Evolutionary conservation across 139 green algal species (phyloP).

Genomic region (Chlorella sp.): DNA sequence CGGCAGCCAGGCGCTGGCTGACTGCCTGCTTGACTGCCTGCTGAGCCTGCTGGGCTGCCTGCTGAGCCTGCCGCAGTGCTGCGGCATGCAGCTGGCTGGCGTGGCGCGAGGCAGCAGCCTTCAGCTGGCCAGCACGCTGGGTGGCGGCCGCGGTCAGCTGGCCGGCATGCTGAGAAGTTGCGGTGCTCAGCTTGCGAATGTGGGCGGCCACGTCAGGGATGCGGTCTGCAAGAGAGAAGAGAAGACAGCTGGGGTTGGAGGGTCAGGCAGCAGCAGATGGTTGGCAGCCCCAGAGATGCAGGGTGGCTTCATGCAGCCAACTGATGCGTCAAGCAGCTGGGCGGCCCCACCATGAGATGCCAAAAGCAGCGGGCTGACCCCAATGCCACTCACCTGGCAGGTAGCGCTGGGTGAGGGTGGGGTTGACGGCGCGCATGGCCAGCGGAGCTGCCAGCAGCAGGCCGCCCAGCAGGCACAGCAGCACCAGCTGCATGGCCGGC

Average conservation of each 20-base stretch:
- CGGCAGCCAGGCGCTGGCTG: not conserved
- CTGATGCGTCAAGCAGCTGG: no score
- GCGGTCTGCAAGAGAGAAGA: not conserved
- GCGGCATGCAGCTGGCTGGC: not conserved
- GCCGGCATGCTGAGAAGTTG: not conserved
- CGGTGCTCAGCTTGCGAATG: not conserved
- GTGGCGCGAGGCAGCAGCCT: not conserved
- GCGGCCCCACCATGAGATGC: not conserved
- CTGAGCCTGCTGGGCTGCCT: not conserved
- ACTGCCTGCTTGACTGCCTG: not conserved
- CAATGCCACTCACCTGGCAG: not conserved
- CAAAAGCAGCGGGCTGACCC: not conserved
- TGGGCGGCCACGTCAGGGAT: not conserved
- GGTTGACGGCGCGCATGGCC: not conserved
- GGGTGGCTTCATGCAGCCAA: not conserved
- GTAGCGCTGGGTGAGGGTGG: not conserved
- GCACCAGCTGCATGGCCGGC: not conserved
- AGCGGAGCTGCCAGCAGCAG: not conserved
- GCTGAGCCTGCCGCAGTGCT: not conserved
- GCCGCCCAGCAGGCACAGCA: slow-evolving; percentile 8
- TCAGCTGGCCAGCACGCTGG: not conserved
- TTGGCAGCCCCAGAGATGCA: not conserved
- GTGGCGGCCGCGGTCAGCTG: not conserved
- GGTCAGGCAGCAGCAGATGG: not conserved
- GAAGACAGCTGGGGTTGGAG: not conserved